Evolutionary conservation across 805 yeast genomes (phyloP).

Genomic region (Yarrowia sp.): DNA sequence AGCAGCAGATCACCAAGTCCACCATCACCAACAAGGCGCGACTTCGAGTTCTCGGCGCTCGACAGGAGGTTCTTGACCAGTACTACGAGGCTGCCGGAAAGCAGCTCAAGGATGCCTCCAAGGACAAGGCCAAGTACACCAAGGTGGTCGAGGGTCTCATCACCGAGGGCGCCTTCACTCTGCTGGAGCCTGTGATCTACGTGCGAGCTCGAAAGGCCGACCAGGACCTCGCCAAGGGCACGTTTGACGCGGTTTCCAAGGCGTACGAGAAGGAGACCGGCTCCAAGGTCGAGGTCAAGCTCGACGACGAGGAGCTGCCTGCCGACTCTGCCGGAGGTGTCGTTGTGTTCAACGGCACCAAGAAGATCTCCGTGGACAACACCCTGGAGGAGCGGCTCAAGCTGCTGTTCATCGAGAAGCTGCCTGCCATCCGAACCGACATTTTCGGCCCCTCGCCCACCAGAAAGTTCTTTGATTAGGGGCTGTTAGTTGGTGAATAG

Average conservation of each 20-base stretch:
- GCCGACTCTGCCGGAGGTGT: conserved; percentile 82
- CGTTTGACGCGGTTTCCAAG: conserved; percentile 58
- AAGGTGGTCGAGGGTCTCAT: conserved; percentile 72
- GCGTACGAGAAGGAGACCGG: conserved; percentile 63
- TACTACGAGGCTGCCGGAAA: conserved; percentile 69
- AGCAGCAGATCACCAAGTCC: conserved; percentile 93
- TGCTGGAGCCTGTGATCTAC: conserved; percentile 67
- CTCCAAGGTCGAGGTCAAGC: conserved; percentile 51
- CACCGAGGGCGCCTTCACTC: conserved; percentile 62
- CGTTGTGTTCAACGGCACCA: conserved; percentile 62
- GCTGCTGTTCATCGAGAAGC: conserved; percentile 74
- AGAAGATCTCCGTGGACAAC: conserved; percentile 86
- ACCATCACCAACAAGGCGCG: conserved; percentile 95
- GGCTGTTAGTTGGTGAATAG: neutral
- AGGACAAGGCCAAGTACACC: conserved; percentile 59
- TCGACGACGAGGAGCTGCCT: conserved; percentile 61
- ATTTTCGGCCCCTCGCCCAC: conserved; percentile 68
- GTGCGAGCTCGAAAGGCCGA: conserved; percentile 70
- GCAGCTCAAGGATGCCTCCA: conserved; percentile 57
- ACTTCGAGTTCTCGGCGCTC: conserved; percentile 81
- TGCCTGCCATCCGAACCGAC: conserved; percentile 90
- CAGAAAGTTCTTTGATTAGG: conserved; percentile 85
- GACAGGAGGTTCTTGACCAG: conserved; percentile 72
- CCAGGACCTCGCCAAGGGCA: conserved; percentile 54
- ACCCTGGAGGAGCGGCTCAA: conserved; percentile 92